Conservation (phyloP, 495 filamentous ascomycete genomes). For the Mytilinidion resinicola region DNA sequence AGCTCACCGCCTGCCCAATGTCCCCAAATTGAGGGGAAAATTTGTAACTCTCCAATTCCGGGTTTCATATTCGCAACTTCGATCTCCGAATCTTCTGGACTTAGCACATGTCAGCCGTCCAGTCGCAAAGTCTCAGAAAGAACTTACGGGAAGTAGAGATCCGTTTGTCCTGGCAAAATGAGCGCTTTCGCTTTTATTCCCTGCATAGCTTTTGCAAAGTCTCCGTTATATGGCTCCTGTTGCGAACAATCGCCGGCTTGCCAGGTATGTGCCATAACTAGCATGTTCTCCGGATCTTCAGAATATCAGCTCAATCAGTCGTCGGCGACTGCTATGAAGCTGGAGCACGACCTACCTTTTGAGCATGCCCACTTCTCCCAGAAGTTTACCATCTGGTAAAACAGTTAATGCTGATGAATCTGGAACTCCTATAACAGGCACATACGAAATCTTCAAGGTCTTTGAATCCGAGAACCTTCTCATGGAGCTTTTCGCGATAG, state of each 20-base stretch:
- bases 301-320: background rate
- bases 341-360: constrained; percentile 42
- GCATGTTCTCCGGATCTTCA: constrained; percentile 59
- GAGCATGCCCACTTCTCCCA: constrained; percentile 67
- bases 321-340: background rate
- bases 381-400: constrained; percentile 49
- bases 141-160: constrained; percentile 67
- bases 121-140: background rate
- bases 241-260: constrained; percentile 60
- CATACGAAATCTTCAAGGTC: constrained; percentile 55
- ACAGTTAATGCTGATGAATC: no score
- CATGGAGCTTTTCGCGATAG: constrained; percentile 60
- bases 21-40: constrained; percentile 63
- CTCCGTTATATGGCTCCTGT: constrained; percentile 58
- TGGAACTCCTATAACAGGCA: no score
- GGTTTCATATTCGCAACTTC: constrained; percentile 59
- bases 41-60: constrained; percentile 50
- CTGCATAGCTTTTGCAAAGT: constrained; percentile 58
- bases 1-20: constrained; percentile 43
- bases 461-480: constrained; percentile 53
- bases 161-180: constrained; percentile 59
- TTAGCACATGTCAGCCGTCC: constrained; percentile 26
- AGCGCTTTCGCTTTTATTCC: constrained; percentile 62
- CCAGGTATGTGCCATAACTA: constrained; percentile 68
- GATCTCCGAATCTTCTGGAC: constrained; percentile 62